Evolutionary conservation across 345 rosid species (phyloP).

Genomic region (Populus deltoides): DNA sequence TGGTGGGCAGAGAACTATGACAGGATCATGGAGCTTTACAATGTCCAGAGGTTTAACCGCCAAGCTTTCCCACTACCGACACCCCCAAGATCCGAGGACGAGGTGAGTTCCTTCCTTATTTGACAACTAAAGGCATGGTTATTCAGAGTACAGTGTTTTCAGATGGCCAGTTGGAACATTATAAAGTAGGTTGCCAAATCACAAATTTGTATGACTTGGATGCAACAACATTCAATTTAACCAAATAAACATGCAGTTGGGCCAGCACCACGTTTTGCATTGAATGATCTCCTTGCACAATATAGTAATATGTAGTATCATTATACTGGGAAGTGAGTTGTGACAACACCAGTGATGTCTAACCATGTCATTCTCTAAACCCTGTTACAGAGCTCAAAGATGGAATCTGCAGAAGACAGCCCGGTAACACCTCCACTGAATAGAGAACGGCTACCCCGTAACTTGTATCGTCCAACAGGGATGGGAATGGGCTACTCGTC

Average conservation of each 20-base stretch:
- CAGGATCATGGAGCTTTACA: constrained; percentile 35
- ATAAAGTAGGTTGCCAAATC: background rate
- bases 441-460: constrained; percentile 62
- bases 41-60: constrained; percentile 31
- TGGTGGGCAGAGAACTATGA: constrained; percentile 41
- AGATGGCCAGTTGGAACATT: background rate
- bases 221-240: background rate
- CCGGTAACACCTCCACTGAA: constrained; percentile 32
- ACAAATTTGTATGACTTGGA: background rate
- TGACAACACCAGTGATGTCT: background rate
- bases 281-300: background rate
- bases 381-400: constrained; percentile 27
- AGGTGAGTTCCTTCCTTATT: constrained; percentile 13
- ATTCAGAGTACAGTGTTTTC: background rate
- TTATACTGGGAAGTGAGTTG: background rate
- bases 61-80: constrained; percentile 36
- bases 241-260: background rate
- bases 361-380: background rate
- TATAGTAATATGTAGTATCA: background rate
- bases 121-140: background rate
- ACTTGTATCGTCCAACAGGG: constrained; percentile 28
- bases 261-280: background rate
- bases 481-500: constrained; percentile 28
- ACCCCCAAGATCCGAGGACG: constrained; percentile 31
- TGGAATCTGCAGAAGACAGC: constrained; percentile 29